Conservation (phyloP, 768 basidiomycete genomes). For the Termitomyces sp. region DNA sequence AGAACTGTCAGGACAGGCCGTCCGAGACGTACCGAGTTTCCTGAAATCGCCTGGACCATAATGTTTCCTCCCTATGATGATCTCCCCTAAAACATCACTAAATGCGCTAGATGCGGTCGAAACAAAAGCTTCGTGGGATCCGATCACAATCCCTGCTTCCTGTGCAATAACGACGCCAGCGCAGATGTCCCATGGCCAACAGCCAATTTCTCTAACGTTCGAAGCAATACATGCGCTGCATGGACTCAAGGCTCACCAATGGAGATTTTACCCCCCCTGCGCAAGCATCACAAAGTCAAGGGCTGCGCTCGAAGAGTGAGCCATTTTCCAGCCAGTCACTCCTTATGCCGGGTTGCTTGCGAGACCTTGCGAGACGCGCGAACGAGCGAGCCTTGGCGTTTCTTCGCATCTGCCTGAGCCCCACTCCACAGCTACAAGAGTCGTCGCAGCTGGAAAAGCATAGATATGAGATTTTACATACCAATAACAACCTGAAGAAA, state of each 20-base stretch:
- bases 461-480: no score
- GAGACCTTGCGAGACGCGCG: slow-evolving; percentile 60
- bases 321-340: slow-evolving; percentile 74
- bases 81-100: slow-evolving; percentile 61
- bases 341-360: slow-evolving; percentile 54
- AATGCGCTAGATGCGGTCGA: slow-evolving; percentile 34
- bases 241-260: slow-evolving; percentile 53
- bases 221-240: not conserved
- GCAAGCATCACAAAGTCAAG: slow-evolving; percentile 83
- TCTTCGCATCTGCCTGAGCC: slow-evolving; percentile 66
- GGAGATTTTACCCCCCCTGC: slow-evolving; percentile 81
- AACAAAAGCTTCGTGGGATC: slow-evolving; percentile 49
- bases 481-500: no score
- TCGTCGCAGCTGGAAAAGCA: not conserved
- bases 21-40: slow-evolving; percentile 39
- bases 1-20: not conserved
- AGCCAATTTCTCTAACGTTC: slow-evolving; percentile 69
- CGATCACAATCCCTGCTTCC: slow-evolving; percentile 81
- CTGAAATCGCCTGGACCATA: slow-evolving; percentile 66
- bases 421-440: slow-evolving; percentile 71
- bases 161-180: slow-evolving; percentile 89
- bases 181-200: slow-evolving; percentile 84
- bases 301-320: slow-evolving; percentile 75
- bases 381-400: slow-evolving; percentile 62
- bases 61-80: slow-evolving; percentile 81